A percentile compares a stretch with the other conserved stretches of the same genome.
These are phyloP conservation scores for Cantharellus anzutake DNA, from an alignment of 768 basidiomycete species.

Conservation along the genomic window DNA sequence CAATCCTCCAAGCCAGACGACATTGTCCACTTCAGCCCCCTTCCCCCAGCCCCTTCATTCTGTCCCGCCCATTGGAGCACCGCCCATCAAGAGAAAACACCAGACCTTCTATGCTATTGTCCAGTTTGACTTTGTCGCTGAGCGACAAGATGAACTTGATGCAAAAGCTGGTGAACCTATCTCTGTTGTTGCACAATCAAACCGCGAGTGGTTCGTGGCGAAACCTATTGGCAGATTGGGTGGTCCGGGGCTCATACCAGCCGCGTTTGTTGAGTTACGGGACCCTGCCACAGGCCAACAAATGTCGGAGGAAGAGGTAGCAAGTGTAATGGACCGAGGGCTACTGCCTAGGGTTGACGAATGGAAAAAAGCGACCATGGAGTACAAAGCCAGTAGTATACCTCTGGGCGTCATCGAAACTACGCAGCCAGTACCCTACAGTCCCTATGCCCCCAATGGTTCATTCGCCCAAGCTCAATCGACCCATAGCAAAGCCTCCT, in stretches of 20 bases:
- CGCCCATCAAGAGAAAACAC: slow-evolving; percentile 18
- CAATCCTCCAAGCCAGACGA: not conserved
- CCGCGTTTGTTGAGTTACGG: slow-evolving; percentile 90
- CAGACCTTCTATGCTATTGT: slow-evolving; percentile 88
- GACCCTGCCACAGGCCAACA: slow-evolving; percentile 76
- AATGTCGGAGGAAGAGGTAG: slow-evolving; percentile 40
- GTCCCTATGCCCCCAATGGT: slow-evolving; percentile 8
- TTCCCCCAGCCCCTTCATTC: not conserved
- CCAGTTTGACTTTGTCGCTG: slow-evolving; percentile 88
- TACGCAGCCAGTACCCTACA: slow-evolving; percentile 20
- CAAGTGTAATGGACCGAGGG: slow-evolving; percentile 64
- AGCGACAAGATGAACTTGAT: slow-evolving; percentile 89
- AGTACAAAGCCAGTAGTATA: slow-evolving; percentile 92
- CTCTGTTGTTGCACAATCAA: slow-evolving; percentile 97
- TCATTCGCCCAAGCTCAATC: not conserved
- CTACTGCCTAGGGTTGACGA: slow-evolving; percentile 94
- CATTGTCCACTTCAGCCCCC: slow-evolving; percentile 7
- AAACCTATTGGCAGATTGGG: slow-evolving; percentile 93
- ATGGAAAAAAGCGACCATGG: slow-evolving; percentile 91
- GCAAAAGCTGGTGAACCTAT: slow-evolving; percentile 87
- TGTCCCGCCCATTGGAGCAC: slow-evolving; percentile 10
- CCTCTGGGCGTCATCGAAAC: slow-evolving; percentile 80
- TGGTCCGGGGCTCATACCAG: slow-evolving; percentile 91
- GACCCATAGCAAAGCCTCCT: not conserved
- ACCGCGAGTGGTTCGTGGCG: slow-evolving; percentile 99